Evolutionary conservation across 768 basidiomycete species (phyloP), one percentile per base, ranked within the genome.

Genomic region (Suillus spraguei): DNA sequence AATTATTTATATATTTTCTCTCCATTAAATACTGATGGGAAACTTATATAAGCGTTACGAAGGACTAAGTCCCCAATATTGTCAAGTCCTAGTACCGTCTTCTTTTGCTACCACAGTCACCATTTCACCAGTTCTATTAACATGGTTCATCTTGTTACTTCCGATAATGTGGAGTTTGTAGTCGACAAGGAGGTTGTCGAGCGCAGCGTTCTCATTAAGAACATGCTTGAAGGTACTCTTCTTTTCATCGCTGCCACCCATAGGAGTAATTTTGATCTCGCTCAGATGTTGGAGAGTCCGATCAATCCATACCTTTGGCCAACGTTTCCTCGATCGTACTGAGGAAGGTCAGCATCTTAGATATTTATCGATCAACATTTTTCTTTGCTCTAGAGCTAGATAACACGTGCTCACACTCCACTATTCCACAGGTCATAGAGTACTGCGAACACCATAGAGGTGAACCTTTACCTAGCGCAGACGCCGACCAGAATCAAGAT

Each of bases 391-490:
- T 17, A 22, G 33, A 13, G 33, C 9, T 9, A 36, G 38, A 39
- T 38, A 17, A 20, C 41, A 58, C 39, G 17, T 41, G 17, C 56
- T 58, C 42, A 47, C 47, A 35, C n/a, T 61, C 9, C 9, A 32
- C 44, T 44, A 32, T 17, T 28, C 24, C 28, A 9, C 67, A 99
- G 94, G 96, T 99, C 65, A 83, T 99, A 36, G 97, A 99, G 75
- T 99, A 97, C 84, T 99, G 97, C 85, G 96, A 98, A 72, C 96
- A 99, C 79, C 97, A 99, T 80, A 91, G 94, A 70, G 91, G 91
- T 68, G 97, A 99, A 78, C 95, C 96, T n/a, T 85, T 98, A 46
- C 97, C 97, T 20, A 82, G 89, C 46, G 83, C 90, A 11, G 93
- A 95, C 67, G 81, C 89, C 52, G 90, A 94, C 70, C 85, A 87